A percentile compares a stretch with the other conserved stretches of the same genome.
These are phyloP conservation scores for Neurospora cerealis DNA, from an alignment of 495 filamentous ascomycete genomes.

Conservation along the genomic window DNA sequence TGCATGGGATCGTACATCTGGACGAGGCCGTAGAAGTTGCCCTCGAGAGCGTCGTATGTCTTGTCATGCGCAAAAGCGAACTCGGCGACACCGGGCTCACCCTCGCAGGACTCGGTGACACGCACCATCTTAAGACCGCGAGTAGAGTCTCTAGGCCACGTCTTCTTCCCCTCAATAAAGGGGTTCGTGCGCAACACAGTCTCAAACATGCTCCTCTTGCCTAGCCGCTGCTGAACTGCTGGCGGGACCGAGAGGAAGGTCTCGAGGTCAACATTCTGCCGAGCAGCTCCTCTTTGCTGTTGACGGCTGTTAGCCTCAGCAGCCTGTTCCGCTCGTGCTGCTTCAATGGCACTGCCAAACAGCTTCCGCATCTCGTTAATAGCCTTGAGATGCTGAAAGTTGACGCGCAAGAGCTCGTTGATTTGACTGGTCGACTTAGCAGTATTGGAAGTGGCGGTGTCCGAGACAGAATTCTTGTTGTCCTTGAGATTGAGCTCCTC, in stretches of 20 bases:
- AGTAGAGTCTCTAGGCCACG: slow-evolving; percentile 74
- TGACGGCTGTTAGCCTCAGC: slow-evolving; percentile 30
- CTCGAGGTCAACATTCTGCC: slow-evolving; percentile 54
- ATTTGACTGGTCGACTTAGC: slow-evolving; percentile 18
- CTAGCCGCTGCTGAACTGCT: slow-evolving; percentile 24
- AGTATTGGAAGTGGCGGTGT: slow-evolving; percentile 1
- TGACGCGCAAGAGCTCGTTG: slow-evolving; percentile 58
- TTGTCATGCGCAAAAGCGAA: slow-evolving; percentile 69
- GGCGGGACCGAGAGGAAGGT: slow-evolving; percentile 55
- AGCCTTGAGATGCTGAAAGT: slow-evolving; percentile 71
- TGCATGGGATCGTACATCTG: slow-evolving; percentile 70
- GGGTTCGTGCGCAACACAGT: slow-evolving; percentile 64
- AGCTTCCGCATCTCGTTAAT: slow-evolving; percentile 88
- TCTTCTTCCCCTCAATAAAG: slow-evolving; percentile 82
- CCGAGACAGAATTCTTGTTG: not conserved
- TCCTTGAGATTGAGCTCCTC: slow-evolving; percentile 45
- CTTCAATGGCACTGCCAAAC: slow-evolving; percentile 74
- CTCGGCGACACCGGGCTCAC: slow-evolving; percentile 40
- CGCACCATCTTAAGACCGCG: slow-evolving; percentile 80
- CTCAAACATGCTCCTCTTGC: slow-evolving; percentile 40
- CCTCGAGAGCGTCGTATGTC: slow-evolving; percentile 69
- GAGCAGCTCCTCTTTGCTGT: slow-evolving; percentile 34
- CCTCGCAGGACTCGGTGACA: slow-evolving; percentile 25
- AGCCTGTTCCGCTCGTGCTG: slow-evolving; percentile 44
- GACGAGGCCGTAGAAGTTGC: slow-evolving; percentile 66